Percentiles rank a stretch among this genome's conserved stretches.
Evolutionary conservation across 2,329 filamentous ascomycete genomes (phyloP).

Genomic region (Gaeumannomyces sp.): DNA sequence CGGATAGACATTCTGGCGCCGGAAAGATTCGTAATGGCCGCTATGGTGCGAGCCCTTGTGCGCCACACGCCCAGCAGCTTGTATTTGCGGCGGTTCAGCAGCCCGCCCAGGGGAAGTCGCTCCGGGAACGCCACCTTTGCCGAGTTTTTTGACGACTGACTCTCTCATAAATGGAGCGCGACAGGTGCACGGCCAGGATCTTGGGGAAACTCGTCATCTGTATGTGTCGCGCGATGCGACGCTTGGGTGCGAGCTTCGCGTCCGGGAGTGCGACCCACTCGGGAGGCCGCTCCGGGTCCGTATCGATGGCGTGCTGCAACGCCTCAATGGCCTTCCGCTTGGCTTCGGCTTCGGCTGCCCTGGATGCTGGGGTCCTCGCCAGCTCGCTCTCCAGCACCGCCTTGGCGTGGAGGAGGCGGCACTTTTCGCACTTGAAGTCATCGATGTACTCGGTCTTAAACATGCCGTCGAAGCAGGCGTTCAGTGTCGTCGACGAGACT

Average conservation of each 20-base stretch:
- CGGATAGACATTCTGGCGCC: constrained; percentile 71
- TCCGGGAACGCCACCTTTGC: constrained; percentile 93
- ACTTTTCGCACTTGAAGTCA: constrained; percentile 93
- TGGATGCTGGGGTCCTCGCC: constrained; percentile 15
- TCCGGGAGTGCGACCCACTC: constrained; percentile 70
- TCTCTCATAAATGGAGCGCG: constrained; percentile 84
- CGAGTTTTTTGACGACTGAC: constrained; percentile 81
- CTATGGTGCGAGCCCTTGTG: constrained; percentile 95
- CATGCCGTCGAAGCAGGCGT: constrained; percentile 85
- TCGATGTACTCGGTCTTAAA: constrained; percentile 95
- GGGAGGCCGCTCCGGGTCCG: constrained; percentile 72
- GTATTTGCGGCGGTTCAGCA: constrained; percentile 74
- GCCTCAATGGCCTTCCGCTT: constrained; percentile 46
- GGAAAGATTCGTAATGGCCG: constrained; percentile 94
- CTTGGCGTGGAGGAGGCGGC: constrained; percentile 75
- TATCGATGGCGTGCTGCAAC: constrained; percentile 65
- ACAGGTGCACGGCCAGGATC: constrained; percentile 85
- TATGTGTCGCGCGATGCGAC: constrained; percentile 80
- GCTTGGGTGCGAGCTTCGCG: constrained; percentile 65
- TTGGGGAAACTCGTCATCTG: constrained; percentile 84
- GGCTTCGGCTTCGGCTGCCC: neutral
- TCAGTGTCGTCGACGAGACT: constrained; percentile 71
- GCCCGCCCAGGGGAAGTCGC: constrained; percentile 70
- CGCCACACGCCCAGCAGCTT: constrained; percentile 82
- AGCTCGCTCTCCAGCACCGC: constrained; percentile 56